phyloP scores from a whole-genome alignment of 768 basidiomycete species.

The Psilocybe azurescens region DNA sequence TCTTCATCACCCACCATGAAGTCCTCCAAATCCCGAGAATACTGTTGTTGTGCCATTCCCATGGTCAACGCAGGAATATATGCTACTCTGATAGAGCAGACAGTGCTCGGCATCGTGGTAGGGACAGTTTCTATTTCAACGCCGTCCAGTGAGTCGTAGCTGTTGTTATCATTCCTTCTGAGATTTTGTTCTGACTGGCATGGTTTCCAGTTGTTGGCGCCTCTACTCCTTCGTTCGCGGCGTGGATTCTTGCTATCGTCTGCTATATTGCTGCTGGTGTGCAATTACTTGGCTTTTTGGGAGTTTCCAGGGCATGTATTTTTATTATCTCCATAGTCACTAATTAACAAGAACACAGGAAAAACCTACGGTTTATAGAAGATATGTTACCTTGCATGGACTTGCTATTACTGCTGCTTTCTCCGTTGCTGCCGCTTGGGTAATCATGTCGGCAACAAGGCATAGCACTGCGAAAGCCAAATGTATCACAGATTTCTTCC shows the following conservation, averaged over 20 bases:
- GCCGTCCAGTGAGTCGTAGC: conserved; percentile 68
- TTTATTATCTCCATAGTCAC: not conserved
- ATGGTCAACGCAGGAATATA: conserved; percentile 92
- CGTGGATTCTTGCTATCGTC: conserved; percentile 73
- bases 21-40: conserved; percentile 71
- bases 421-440: conserved; percentile 80
- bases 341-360: conserved; percentile 51
- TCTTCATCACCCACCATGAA: conserved; percentile 34
- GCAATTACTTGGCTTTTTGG: conserved; percentile 87
- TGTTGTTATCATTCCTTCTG: not conserved
- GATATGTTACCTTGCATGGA: conserved; percentile 73
- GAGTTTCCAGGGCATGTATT: conserved; percentile 69
- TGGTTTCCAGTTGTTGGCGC: conserved; percentile 78
- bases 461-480: conserved; percentile 73
- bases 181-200: conserved; percentile 7
- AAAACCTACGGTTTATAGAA: conserved; percentile 63
- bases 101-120: conserved; percentile 64
- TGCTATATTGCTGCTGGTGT: conserved; percentile 78
- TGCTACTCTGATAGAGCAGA: conserved; percentile 76
- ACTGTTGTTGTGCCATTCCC: conserved; percentile 94
- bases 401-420: conserved; percentile 65
- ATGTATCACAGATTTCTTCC: conserved; percentile 69
- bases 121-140: conserved; percentile 81
- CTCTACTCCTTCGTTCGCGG: conserved; percentile 77
- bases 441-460: conserved; percentile 76